Percentiles rank a stretch among this genome's conserved stretches.
Evolutionary conservation across 2,329 filamentous ascomycete species (phyloP).

Genomic region (Claviceps humidiphila): DNA sequence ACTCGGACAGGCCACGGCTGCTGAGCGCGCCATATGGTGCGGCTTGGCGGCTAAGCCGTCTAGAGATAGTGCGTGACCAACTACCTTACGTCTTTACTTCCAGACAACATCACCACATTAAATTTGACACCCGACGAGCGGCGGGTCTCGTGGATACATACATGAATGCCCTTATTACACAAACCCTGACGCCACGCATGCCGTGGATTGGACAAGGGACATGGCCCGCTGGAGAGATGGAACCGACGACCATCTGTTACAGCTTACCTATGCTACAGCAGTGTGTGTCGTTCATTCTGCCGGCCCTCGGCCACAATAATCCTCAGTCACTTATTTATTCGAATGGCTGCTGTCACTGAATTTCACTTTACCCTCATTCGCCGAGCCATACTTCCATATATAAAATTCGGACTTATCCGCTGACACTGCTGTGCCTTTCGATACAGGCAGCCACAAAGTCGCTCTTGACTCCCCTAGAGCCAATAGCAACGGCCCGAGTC

Average conservation of each 20-base stretch:
- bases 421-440: background rate
- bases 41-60: no score
- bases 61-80: no score
- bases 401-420: background rate
- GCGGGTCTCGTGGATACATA: background rate
- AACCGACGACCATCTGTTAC: background rate
- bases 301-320: conserved; percentile 4
- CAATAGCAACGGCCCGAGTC: conserved; percentile 33
- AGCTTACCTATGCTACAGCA: background rate
- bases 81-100: background rate
- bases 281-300: conserved; percentile 4
- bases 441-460: conserved; percentile 3
- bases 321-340: conserved; percentile 4
- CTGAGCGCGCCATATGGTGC: no score
- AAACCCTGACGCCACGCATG: conserved; percentile 2
- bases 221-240: background rate
- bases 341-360: conserved; percentile 1
- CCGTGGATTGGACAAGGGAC: background rate
- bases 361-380: background rate
- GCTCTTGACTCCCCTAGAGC: conserved; percentile 7
- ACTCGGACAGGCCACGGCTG: background rate
- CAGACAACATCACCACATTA: background rate
- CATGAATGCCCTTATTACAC: background rate
- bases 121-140: background rate
- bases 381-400: background rate